These are phyloP conservation scores for Fraxinus angustifolia DNA, from an alignment of 305 asterid species.

Conservation along the genomic window DNA sequence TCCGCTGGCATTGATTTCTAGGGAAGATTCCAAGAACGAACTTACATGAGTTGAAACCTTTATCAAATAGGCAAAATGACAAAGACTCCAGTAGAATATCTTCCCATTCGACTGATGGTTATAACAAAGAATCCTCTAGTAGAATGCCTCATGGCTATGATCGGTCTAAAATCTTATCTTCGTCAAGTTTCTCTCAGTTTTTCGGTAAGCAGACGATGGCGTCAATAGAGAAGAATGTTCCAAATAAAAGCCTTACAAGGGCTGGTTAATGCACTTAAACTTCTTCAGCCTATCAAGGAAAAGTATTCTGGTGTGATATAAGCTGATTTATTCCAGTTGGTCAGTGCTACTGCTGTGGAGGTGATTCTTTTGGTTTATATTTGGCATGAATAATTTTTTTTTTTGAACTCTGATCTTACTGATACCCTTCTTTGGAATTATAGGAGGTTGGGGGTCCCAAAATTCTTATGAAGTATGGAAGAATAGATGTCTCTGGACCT, in stretches of 20 bases:
- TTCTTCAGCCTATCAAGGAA: constrained; percentile 89
- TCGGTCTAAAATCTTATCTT: constrained; percentile 22
- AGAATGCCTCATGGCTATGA: constrained; percentile 9
- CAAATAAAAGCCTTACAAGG: constrained; percentile 45
- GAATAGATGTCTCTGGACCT: constrained; percentile 75
- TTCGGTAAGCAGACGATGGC: constrained; percentile 17
- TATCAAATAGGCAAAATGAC: constrained; percentile 8
- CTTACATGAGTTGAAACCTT: constrained; percentile 8
- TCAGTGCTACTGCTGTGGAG: constrained; percentile 94
- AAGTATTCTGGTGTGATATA: constrained; percentile 70
- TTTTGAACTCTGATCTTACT: constrained; percentile 12
- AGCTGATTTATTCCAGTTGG: constrained; percentile 91
- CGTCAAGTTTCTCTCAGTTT: constrained; percentile 35
- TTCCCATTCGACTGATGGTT: constrained; percentile 14
- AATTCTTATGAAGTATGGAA: constrained; percentile 95
- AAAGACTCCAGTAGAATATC: constrained; percentile 23
- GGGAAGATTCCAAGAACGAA: constrained; percentile 15
- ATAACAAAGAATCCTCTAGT: constrained; percentile 11
- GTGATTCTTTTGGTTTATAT: constrained; percentile 26
- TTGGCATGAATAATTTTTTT: neutral
- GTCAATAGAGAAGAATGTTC: constrained; percentile 16
- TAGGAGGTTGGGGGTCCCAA: constrained; percentile 95
- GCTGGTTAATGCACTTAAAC: constrained; percentile 90
- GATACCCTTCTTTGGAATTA: constrained; percentile 19
- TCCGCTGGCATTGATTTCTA: constrained; percentile 5